Evolutionary conservation across 2,329 filamentous ascomycete genomes (phyloP).

Genomic region (Zymoseptoria ardabiliae): DNA sequence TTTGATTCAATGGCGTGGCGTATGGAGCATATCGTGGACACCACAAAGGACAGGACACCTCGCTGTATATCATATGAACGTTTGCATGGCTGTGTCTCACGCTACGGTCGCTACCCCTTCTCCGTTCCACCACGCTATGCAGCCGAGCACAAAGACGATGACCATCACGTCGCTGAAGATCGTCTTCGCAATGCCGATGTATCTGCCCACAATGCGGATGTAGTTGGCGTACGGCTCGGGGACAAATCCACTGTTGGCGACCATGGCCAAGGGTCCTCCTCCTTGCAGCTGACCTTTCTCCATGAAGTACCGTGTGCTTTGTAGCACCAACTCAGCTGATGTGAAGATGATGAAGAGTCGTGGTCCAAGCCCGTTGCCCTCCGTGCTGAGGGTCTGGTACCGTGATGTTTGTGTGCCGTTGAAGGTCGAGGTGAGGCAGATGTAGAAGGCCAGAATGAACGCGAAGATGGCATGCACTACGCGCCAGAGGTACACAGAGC

Average conservation of each 20-base stretch:
- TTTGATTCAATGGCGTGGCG: background rate
- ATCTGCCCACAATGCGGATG: slow-evolving; percentile 54
- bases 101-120: slow-evolving; percentile 12
- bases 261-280: slow-evolving; percentile 55
- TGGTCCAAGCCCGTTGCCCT: slow-evolving; percentile 36
- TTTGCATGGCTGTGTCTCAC: background rate
- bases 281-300: slow-evolving; percentile 55
- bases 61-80: background rate
- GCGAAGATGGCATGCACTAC: slow-evolving; percentile 67
- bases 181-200: slow-evolving; percentile 64
- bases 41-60: background rate
- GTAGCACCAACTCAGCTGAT: slow-evolving; percentile 64
- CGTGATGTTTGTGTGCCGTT: slow-evolving; percentile 58
- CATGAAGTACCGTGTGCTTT: slow-evolving; percentile 63
- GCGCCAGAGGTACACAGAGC: slow-evolving; percentile 56
- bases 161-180: slow-evolving; percentile 67
- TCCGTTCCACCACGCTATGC: slow-evolving; percentile 42
- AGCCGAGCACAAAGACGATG: slow-evolving; percentile 67
- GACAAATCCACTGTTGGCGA: slow-evolving; percentile 52
- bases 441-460: slow-evolving; percentile 61
- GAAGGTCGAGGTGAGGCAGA: slow-evolving; percentile 61
- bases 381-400: slow-evolving; percentile 31
- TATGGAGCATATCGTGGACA: background rate
- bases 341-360: slow-evolving; percentile 76
- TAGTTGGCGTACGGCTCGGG: slow-evolving; percentile 58